Base-by-base conservation (phyloP, 1,139 yeast genomes). In the Sugiyamaella grinbergsii region DNA sequence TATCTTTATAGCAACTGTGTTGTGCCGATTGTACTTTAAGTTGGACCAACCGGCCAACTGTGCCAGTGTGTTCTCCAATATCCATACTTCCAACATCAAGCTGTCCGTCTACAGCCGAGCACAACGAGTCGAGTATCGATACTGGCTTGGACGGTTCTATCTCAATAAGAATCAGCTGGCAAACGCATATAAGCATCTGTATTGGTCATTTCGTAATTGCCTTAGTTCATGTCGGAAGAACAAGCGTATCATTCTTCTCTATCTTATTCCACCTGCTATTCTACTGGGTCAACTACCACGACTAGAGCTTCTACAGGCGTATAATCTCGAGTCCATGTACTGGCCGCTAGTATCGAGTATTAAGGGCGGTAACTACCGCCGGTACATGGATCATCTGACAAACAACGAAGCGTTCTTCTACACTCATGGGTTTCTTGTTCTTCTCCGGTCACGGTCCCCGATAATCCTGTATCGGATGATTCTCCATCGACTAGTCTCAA, bases 61-160 rank as follows among this genome's bases (percentile, higher is more conserved):
- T 64, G 80, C 85, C 28, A 85, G 85, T 62, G 85, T 87, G 42
- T 85, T 85, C 65, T 78, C 88, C 37, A 86, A 85, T 63, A 79
- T 86, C 72, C 83, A 81, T 58, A 81, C 82, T 26, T 78, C 88
- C 18, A 71, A 74, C 31, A 69, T 83, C 42, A 66, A 64, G 37
- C 75, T 82, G 57, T 61, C 69, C 1, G 60, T 64, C 10, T 82
- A 79, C 52, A 71, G 80, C 3, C 67, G 70, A 40, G 68, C 79
- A 1, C 82, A 83, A 55, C 80, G 79, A 50, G 74, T 85, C 4
- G 84, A 82, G 58, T 86, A 83, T 65, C 70, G 93, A 48, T 87
- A 75, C 64, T 79, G 82, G 60, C 72, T 85, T 41, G 90, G 90
- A 0, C 75, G 82, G 49, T 87, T 79, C 62, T 81, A 82, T 60